Base-by-base conservation (phyloP, 352 stramenopile genomes). In the Peronospora farinosa region DNA sequence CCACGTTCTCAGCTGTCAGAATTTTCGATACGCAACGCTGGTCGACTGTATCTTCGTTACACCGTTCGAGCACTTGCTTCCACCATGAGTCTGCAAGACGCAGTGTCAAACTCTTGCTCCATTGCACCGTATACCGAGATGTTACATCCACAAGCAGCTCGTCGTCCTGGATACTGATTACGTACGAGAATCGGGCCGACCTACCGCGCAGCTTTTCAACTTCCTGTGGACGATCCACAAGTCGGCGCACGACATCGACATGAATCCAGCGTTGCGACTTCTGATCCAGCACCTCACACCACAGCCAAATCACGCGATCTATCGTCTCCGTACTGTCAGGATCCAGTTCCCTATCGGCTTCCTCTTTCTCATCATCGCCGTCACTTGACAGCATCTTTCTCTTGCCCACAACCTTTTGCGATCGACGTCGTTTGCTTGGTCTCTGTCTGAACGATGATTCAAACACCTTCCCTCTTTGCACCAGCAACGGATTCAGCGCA, bases 201-300 rank as follows among this genome's bases (percentile, higher is more conserved):
- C 73, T 76, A 7, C 78, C 77, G 8, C 77, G 63, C 7, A 84
- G 36, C 1, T 48, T 13, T 40, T 83, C 77, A 5, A 89, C 54
- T n/a, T 79, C 61, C 2, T 72, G 64, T 1, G 80, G 73, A 2
- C 54, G 58, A 15, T 67, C 56, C 4, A 92, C 68, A 1, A 85
- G 23, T 33, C 70, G 69, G 17, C 53, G 63, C 0, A 82, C 41
- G 2, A 59, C 50, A 57, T 94, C 83, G 1, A 88, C 74, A 21
- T 74, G 65, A 12, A 85, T 49, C 83, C 83, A 94, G 5, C 15
- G 56, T 15, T 64, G 63, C 0, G 25, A 67, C 27, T 74, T 67
- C 16, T 66, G 51, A 38, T 88, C 74, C 5, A 72, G 60, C n/a
- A 89, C 75, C 31, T 92, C 82, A 15, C 56, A 72, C 82, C 82